A percentile compares a stretch with the other conserved stretches of the same genome.
phyloP scores from a whole-genome alignment of 805 yeast genomes.

The Saccharomycopsis fodiens region DNA sequence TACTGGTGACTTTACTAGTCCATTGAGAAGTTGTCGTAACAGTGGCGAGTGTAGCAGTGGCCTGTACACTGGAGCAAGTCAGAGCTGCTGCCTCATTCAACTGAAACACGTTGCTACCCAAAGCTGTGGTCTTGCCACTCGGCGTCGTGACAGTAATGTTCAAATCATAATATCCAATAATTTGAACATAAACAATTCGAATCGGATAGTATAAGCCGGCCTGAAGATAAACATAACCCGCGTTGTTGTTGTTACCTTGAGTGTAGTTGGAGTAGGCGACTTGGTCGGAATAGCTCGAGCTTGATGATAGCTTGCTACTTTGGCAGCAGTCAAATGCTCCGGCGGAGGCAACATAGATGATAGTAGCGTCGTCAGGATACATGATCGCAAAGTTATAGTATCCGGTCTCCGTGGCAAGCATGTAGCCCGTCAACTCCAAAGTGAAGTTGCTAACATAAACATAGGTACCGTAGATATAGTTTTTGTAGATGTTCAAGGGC shows the following conservation, averaged over 20 bases:
- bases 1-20: slow-evolving; percentile 15
- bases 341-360: slow-evolving; percentile 26
- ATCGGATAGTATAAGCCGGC: slow-evolving; percentile 27
- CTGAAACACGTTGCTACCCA: neutral
- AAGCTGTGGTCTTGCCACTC: neutral
- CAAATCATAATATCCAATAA: slow-evolving; percentile 20
- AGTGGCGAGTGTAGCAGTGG: neutral
- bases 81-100: neutral
- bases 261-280: neutral
- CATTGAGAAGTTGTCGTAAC: slow-evolving; percentile 19
- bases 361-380: slow-evolving; percentile 27
- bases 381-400: slow-evolving; percentile 23
- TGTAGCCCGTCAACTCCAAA: slow-evolving; percentile 24
- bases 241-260: neutral
- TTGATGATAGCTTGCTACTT: neutral
- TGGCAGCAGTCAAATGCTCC: slow-evolving; percentile 29
- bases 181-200: slow-evolving; percentile 24
- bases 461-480: neutral
- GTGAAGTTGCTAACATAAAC: slow-evolving; percentile 21
- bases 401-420: slow-evolving; percentile 26
- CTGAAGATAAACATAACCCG: slow-evolving; percentile 10
- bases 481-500: neutral
- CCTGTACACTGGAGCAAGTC: neutral
- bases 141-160: slow-evolving; percentile 8
- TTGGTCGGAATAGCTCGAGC: neutral